These are phyloP conservation scores for Cutaneotrichosporon spelunceum DNA, from an alignment of 1,284 basidiomycete species.

Conservation along the genomic window DNA sequence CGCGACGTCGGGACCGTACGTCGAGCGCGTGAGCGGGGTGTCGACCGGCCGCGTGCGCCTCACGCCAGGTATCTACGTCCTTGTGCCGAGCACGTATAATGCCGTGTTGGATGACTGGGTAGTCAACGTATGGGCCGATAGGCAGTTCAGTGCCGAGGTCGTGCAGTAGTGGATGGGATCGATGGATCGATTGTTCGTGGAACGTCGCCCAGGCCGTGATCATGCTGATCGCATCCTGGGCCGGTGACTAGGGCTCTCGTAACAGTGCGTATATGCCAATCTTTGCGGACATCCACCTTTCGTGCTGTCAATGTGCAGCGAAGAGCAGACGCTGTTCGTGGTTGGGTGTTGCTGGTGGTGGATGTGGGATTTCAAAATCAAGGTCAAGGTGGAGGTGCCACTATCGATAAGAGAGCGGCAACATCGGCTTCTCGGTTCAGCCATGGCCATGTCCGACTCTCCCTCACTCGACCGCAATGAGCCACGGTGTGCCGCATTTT, in stretches of 20 bases:
- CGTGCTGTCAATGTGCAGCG: too few species aligned
- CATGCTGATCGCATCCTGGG: too few species aligned
- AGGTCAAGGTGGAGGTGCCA: background rate
- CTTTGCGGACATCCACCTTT: too few species aligned
- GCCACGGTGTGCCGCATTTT: background rate
- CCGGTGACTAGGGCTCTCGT: too few species aligned
- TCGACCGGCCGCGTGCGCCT: constrained; percentile 59
- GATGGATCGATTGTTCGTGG: background rate
- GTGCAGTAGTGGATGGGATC: constrained; percentile 2
- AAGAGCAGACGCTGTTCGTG: too few species aligned
- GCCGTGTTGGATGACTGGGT: constrained; percentile 61
- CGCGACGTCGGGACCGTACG: constrained; percentile 71
- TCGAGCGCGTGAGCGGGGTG: constrained; percentile 67
- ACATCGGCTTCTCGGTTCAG: background rate
- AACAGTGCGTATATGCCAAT: too few species aligned
- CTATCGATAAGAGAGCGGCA: background rate
- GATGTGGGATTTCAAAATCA: background rate
- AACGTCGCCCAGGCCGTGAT: too few species aligned
- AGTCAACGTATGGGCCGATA: constrained; percentile 58
- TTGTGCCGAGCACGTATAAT: constrained; percentile 70
- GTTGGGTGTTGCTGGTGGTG: too few species aligned
- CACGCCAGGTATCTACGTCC: constrained; percentile 63
- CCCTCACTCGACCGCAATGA: background rate
- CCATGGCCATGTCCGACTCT: background rate
- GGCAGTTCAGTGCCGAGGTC: constrained; percentile 43